Percentiles rank a stretch among this genome's conserved stretches.
Evolutionary conservation across 257 asterid species (phyloP).

Genomic region (Parsonsia alboflavescens): DNA sequence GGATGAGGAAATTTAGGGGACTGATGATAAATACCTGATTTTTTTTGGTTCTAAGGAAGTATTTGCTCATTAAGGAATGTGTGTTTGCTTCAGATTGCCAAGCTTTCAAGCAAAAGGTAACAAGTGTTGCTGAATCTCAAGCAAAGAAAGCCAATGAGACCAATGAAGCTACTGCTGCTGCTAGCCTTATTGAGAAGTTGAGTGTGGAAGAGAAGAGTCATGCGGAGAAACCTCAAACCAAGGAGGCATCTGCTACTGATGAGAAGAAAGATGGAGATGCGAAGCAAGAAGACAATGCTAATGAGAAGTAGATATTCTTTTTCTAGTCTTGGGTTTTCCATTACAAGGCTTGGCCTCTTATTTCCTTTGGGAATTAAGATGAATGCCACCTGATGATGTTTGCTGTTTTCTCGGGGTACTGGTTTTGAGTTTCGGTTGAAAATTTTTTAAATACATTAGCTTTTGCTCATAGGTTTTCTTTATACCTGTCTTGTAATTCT

Average conservation of each 20-base stretch:
- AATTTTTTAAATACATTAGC: neutral
- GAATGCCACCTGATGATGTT: conserved; percentile 10
- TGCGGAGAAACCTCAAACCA: conserved; percentile 45
- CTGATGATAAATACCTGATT: neutral
- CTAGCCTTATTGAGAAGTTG: conserved; percentile 55
- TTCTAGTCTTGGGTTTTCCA: conserved; percentile 19
- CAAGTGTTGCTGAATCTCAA: conserved; percentile 63
- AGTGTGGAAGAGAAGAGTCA: conserved; percentile 50
- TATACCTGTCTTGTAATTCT: conserved; percentile 2
- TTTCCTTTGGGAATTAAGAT: conserved; percentile 8
- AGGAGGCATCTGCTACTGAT: conserved; percentile 29
- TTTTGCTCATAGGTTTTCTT: neutral
- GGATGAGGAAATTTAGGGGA: neutral
- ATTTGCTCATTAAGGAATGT: neutral
- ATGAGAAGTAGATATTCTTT: conserved; percentile 25
- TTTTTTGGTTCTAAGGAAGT: neutral
- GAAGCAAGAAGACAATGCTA: conserved; percentile 31
- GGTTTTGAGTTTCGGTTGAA: conserved; percentile 10
- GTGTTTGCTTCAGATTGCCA: conserved; percentile 56
- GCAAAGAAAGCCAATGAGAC: conserved; percentile 32
- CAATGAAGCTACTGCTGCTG: conserved; percentile 51
- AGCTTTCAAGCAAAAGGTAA: conserved; percentile 60
- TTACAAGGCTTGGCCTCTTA: conserved; percentile 27
- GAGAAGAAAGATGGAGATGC: conserved; percentile 34
- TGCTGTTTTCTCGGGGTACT: conserved; percentile 11